Conservation (phyloP, 805 yeast genomes). For the Zygoascus flipseniorum region DNA sequence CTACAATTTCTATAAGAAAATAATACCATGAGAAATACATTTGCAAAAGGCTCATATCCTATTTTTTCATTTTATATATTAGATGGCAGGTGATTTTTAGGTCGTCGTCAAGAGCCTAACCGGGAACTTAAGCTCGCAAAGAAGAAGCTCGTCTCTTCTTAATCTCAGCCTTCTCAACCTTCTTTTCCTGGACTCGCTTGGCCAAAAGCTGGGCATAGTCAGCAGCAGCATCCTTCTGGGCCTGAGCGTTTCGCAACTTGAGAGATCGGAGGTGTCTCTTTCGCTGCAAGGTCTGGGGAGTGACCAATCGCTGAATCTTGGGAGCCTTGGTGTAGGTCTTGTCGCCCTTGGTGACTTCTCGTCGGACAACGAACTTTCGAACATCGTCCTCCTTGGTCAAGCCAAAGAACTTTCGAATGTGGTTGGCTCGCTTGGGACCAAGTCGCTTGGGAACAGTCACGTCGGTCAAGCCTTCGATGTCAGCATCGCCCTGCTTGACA, state of each 20-base stretch:
- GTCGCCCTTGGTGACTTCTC: conserved; percentile 97
- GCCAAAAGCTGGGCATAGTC: conserved; percentile 99
- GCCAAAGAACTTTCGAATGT: conserved; percentile 99
- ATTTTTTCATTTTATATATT: neutral
- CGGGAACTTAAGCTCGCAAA: conserved; percentile 5
- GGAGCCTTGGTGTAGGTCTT: conserved; percentile 99
- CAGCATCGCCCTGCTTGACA: conserved; percentile 95
- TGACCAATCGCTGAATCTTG: conserved; percentile 98
- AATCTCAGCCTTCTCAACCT: conserved; percentile 96
- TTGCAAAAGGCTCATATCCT: neutral
- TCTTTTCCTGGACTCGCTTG: conserved; percentile 95
- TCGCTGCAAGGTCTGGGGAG: conserved; percentile 99
- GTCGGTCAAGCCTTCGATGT: conserved; percentile 94
- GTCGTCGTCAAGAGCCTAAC: neutral
- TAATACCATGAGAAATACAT: neutral
- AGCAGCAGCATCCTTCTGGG: conserved; percentile 99
- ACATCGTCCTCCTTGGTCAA: conserved; percentile 90
- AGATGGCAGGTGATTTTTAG: neutral
- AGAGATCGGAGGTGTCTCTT: conserved; percentile 92
- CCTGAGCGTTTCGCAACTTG: conserved; percentile 95
- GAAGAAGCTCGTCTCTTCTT: conserved; percentile 98
- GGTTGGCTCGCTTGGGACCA: conserved; percentile 99
- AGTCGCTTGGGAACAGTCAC: conserved; percentile 94
- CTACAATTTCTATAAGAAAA: too few relatives aligned
- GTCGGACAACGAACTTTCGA: conserved; percentile 89